Conservation (phyloP, 495 filamentous ascomycete species). For the Darksidea phi region DNA sequence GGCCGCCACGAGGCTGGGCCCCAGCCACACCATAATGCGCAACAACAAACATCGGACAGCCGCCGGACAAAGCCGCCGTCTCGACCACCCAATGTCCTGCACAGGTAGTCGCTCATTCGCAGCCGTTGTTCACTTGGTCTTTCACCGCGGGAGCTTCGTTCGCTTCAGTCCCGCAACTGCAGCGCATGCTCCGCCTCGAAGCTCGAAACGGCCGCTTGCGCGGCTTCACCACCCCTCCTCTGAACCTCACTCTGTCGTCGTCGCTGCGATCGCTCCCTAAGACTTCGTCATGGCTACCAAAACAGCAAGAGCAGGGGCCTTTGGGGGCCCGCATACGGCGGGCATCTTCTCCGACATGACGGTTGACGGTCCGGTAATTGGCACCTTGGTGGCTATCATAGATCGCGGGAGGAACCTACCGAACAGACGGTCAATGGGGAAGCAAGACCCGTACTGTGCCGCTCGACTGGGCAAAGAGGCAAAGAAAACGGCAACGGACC, state of each 20-base stretch:
- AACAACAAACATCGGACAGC: slow-evolving; percentile 1
- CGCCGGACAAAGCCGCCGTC: neutral
- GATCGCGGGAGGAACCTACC: slow-evolving; percentile 86
- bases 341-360: slow-evolving; percentile 96
- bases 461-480: slow-evolving; percentile 93
- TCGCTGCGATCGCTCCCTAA: neutral
- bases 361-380: slow-evolving; percentile 90
- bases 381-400: slow-evolving; percentile 85
- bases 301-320: slow-evolving; percentile 21
- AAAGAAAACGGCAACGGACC: slow-evolving; percentile 94
- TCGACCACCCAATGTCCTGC: slow-evolving; percentile 8
- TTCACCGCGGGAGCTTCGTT: neutral
- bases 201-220: slow-evolving; percentile 13
- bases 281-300: slow-evolving; percentile 36
- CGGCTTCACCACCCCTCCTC: slow-evolving; percentile 8
- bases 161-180: neutral
- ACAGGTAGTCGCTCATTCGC: slow-evolving; percentile 12
- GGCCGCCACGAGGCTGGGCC: neutral
- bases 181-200: slow-evolving; percentile 8
- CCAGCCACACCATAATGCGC: slow-evolving; percentile 17
- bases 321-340: slow-evolving; percentile 63
- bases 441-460: slow-evolving; percentile 97
- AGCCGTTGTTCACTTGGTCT: neutral
- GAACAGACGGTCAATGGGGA: slow-evolving; percentile 93
- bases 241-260: neutral